Percentiles rank a stretch among this genome's conserved stretches.
These are phyloP conservation scores for Claviceps sp. DNA, from an alignment of 2,329 filamentous ascomycete species.

Conservation along the genomic window DNA sequence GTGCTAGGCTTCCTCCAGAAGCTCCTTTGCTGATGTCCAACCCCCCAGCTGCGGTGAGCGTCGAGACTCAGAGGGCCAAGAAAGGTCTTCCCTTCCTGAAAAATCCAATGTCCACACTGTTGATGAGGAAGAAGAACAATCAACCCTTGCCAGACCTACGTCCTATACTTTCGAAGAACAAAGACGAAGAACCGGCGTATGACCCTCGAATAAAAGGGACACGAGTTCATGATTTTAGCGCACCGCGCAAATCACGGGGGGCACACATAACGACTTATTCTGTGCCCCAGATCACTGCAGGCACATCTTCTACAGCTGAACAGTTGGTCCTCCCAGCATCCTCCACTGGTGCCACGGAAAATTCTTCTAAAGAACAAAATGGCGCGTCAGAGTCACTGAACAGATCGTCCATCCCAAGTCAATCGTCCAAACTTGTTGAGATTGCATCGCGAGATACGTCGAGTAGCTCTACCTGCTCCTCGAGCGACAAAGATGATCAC, in stretches of 20 bases:
- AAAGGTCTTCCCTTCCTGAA: slow-evolving; percentile 45
- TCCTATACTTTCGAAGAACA: slow-evolving; percentile 25
- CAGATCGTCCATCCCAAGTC: neutral
- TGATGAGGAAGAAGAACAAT: slow-evolving; percentile 42
- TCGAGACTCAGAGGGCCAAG: slow-evolving; percentile 32
- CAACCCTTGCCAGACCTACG: slow-evolving; percentile 32
- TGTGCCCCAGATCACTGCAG: neutral
- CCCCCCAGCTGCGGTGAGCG: slow-evolving; percentile 10
- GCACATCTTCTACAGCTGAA: neutral
- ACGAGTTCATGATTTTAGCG: slow-evolving; percentile 52
- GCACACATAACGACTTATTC: neutral
- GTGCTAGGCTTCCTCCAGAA: slow-evolving; percentile 26
- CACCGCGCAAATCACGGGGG: slow-evolving; percentile 28
- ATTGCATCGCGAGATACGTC: neutral
- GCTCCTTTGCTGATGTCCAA: slow-evolving; percentile 17
- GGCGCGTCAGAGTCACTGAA: neutral
- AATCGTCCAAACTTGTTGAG: neutral
- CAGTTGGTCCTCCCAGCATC: slow-evolving; percentile 7
- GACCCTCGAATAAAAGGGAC: slow-evolving; percentile 53
- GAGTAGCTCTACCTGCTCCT: neutral
- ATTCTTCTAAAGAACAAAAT: neutral
- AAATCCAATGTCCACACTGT: slow-evolving; percentile 44
- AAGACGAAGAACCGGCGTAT: slow-evolving; percentile 34
- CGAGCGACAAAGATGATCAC: neutral
- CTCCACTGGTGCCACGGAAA: slow-evolving; percentile 8